These are phyloP conservation scores for Xylaria longipes DNA, from an alignment of 495 filamentous ascomycete genomes.

Conservation along the genomic window DNA sequence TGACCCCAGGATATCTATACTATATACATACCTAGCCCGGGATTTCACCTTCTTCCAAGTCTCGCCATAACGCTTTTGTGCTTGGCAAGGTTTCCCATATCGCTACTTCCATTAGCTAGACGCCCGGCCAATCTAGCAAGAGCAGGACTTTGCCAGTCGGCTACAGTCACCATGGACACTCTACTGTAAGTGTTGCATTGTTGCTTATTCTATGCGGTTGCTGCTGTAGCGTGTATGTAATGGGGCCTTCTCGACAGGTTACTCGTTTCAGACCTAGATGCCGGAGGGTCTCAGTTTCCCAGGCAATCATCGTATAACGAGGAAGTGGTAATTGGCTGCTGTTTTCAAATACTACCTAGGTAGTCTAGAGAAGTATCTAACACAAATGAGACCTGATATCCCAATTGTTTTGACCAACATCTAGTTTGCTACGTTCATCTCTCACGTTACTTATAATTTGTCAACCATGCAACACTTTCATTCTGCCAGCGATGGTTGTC, in stretches of 20 bases:
- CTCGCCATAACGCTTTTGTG: not conserved
- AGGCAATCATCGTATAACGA: constrained; percentile 4
- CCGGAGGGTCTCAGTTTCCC: not conserved
- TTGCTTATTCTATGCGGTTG: constrained; percentile 24
- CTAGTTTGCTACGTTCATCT: not conserved
- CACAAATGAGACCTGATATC: not conserved
- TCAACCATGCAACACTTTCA: constrained; percentile 23
- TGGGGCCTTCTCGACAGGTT: constrained; percentile 7
- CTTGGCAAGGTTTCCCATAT: constrained; percentile 4
- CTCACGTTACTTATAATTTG: not conserved
- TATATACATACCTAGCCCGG: not conserved
- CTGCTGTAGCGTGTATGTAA: constrained; percentile 14
- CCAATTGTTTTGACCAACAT: not conserved
- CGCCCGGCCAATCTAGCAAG: not conserved
- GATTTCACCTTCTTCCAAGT: not conserved
- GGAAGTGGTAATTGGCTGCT: constrained; percentile 4
- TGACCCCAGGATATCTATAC: not conserved
- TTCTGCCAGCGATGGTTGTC: constrained; percentile 24
- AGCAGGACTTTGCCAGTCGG: constrained; percentile 20
- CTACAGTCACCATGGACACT: constrained; percentile 68
- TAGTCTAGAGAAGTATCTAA: not conserved
- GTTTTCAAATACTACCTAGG: not conserved
- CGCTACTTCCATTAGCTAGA: not conserved
- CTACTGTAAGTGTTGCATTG: constrained; percentile 67
- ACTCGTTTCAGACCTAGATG: not conserved